Conservation (phyloP, 495 filamentous ascomycete species). For the Glonium stellatum region DNA sequence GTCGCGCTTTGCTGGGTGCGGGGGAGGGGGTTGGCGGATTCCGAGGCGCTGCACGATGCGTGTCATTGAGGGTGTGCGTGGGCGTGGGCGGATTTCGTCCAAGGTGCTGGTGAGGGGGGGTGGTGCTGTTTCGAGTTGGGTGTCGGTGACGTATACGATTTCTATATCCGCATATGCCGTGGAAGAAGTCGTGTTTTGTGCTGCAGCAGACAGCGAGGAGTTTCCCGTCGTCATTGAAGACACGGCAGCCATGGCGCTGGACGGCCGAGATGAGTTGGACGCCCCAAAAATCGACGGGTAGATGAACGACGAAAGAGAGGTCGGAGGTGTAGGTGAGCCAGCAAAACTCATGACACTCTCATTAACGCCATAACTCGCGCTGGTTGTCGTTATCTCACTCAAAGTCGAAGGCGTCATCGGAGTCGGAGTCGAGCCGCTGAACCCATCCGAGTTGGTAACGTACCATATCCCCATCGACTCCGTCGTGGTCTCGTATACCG, state of each 20-base stretch:
- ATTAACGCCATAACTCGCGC: neutral
- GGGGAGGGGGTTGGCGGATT: neutral
- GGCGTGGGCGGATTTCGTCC: neutral
- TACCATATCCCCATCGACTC: neutral
- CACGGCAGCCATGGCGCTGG: no score
- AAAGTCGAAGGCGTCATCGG: neutral
- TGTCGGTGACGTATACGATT: no score
- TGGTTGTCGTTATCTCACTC: neutral
- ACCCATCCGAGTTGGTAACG: neutral
- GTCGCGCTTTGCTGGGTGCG: no score
- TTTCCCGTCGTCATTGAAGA: no score
- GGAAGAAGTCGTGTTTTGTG: no score
- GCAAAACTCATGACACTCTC: neutral
- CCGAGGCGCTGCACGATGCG: neutral
- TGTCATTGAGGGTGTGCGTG: neutral
- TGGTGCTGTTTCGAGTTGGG: no score
- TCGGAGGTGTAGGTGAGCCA: neutral
- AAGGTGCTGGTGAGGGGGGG: no score
- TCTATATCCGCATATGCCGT: no score
- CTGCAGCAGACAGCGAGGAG: no score
- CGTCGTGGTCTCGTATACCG: neutral
- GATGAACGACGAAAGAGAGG: neutral
- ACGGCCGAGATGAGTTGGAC: no score
- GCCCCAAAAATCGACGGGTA: no score
- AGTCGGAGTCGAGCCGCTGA: neutral